phyloP scores from a whole-genome alignment of 768 basidiomycete genomes.

The Phaffia australis region DNA sequence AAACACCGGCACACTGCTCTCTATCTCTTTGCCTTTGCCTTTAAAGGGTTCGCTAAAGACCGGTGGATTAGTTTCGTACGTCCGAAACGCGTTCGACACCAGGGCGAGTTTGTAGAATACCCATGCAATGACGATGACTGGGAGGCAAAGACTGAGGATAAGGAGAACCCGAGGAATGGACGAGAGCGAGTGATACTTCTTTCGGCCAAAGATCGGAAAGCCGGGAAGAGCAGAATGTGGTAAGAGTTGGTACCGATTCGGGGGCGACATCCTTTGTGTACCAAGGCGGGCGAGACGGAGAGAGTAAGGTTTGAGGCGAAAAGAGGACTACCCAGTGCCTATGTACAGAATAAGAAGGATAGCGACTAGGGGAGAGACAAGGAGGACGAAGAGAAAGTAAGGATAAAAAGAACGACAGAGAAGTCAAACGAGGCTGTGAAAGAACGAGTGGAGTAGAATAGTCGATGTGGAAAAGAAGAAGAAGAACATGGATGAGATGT shows the following conservation, averaged over 20 bases:
- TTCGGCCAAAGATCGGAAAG: conserved; percentile 11
- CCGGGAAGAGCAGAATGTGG: conserved; percentile 6
- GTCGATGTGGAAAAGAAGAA: no score
- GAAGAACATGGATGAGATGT: no score
- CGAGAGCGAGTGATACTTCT: conserved; percentile 3
- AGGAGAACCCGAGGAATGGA: conserved; percentile 15
- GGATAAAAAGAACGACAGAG: no score
- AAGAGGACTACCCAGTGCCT: no score
- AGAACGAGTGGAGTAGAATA: no score
- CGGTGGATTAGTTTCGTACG: conserved; percentile 22
- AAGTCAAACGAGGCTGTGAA: no score
- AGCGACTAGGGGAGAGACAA: no score
- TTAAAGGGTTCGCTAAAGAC: conserved; percentile 14
- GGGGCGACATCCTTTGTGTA: no score
- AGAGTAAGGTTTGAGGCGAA: no score
- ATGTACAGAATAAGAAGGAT: no score
- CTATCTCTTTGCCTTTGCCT: conserved; percentile 22
- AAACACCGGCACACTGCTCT: conserved; percentile 9
- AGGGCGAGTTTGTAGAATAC: conserved; percentile 21
- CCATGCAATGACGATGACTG: conserved; percentile 2
- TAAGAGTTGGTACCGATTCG: conserved; percentile 14
- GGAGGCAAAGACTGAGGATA: conserved; percentile 10
- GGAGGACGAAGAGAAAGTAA: no score
- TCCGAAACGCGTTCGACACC: conserved; percentile 24
- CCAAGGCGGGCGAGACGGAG: no score